phyloP scores from a whole-genome alignment of 2,329 filamentous ascomycete species.

The Claviceps cyperi region DNA sequence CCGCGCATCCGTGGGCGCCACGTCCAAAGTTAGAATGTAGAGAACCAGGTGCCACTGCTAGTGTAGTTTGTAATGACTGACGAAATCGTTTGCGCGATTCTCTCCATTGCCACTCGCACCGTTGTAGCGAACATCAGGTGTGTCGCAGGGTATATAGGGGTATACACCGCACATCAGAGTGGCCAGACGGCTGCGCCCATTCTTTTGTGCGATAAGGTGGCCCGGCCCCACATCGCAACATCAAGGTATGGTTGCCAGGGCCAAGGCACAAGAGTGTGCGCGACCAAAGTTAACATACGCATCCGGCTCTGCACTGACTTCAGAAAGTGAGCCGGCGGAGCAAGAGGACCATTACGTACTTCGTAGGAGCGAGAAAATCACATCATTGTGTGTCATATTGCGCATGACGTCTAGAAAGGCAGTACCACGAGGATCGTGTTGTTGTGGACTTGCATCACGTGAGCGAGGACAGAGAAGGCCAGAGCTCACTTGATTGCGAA shows the following conservation, averaged over 20 bases:
- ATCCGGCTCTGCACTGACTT: background rate
- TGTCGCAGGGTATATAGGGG: too few relatives aligned
- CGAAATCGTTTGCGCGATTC: background rate
- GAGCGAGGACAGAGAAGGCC: background rate
- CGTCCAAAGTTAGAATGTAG: constrained; percentile 1
- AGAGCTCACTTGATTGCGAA: background rate
- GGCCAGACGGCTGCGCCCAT: too few relatives aligned
- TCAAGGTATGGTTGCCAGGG: too few relatives aligned
- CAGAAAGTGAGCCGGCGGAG: background rate
- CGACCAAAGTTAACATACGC: background rate
- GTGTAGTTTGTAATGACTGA: constrained; percentile 4
- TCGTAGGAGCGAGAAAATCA: background rate
- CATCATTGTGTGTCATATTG: background rate
- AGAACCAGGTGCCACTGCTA: background rate
- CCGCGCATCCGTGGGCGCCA: constrained; percentile 40
- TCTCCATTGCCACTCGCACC: background rate
- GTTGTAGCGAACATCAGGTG: too few relatives aligned
- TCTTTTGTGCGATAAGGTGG: too few relatives aligned
- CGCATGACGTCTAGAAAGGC: background rate
- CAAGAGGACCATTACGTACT: background rate
- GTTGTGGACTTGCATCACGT: constrained; percentile 3
- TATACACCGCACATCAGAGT: too few relatives aligned
- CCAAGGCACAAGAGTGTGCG: background rate
- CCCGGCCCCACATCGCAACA: too few relatives aligned
- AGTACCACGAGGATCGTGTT: background rate